Conservation (phyloP, 2,329 filamentous ascomycete genomes). For the Akanthomyces uredinophilus region DNA sequence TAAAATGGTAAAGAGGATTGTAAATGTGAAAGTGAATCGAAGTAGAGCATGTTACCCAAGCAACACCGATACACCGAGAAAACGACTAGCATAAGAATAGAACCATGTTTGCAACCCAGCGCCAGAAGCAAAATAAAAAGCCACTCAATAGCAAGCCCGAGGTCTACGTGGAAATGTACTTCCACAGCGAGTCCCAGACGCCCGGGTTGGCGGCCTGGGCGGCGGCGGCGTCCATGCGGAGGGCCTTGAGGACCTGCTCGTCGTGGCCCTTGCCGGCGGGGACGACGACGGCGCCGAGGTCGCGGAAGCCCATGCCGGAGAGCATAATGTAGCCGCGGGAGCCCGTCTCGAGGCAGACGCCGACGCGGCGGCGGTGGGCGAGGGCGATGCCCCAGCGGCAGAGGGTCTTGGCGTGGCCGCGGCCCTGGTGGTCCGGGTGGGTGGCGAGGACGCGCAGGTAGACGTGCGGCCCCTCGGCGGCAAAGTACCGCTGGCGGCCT, state of each 20-base stretch:
- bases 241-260: conserved; percentile 16
- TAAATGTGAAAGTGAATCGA: not conserved
- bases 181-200: conserved; percentile 8
- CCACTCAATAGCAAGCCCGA: not conserved
- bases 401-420: conserved; percentile 17
- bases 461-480: conserved; percentile 9
- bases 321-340: conserved; percentile 18
- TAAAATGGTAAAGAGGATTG: not conserved
- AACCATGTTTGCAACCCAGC: not conserved
- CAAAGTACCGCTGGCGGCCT: conserved; percentile 6
- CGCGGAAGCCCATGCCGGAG: conserved; percentile 18
- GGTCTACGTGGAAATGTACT: conserved; percentile 1
- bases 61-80: not conserved
- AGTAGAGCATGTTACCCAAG: too few relatives aligned
- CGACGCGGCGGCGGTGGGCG: conserved; percentile 1
- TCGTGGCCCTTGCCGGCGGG: conserved; percentile 9
- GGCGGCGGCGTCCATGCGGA: conserved; percentile 4
- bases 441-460: conserved; percentile 18
- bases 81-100: not conserved
- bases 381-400: conserved; percentile 11
- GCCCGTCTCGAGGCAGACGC: conserved; percentile 15
- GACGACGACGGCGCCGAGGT: conserved; percentile 16
- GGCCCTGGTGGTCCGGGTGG: conserved; percentile 15
- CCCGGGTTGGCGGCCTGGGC: not conserved
- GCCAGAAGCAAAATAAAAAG: not conserved